Conservation (phyloP, 345 rosid genomes). For the Cardamine chenopodiifolia region DNA sequence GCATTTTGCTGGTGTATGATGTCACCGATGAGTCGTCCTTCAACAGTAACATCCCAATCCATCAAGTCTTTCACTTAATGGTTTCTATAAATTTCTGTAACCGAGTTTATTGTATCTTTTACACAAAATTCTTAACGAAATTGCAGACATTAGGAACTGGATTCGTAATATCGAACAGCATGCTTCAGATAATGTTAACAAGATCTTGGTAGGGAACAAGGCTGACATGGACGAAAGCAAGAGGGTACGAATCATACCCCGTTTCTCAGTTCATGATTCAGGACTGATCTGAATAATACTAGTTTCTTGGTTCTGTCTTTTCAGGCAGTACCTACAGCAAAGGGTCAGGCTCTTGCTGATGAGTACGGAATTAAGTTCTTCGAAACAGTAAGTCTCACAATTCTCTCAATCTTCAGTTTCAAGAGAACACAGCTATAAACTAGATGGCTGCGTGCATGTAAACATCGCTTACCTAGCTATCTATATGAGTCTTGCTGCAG, state of each 20-base stretch:
- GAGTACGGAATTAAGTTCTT: conserved; percentile 97
- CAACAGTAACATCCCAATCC: conserved; percentile 57
- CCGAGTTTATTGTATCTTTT: too few species aligned
- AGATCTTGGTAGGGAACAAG: conserved; percentile 96
- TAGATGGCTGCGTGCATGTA: neutral
- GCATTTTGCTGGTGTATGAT: conserved; percentile 87
- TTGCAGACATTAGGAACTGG: conserved; percentile 98
- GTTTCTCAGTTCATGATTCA: conserved; percentile 8
- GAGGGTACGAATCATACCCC: conserved; percentile 56
- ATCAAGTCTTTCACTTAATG: neutral
- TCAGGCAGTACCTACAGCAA: conserved; percentile 94
- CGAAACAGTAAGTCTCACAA: conserved; percentile 70
- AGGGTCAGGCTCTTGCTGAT: conserved; percentile 98
- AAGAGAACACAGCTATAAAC: conserved; percentile 2
- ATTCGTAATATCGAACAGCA: conserved; percentile 99
- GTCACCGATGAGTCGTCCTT: conserved; percentile 89
- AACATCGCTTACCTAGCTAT: conserved; percentile 14
- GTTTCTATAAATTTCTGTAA: too few species aligned
- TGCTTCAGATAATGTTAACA: conserved; percentile 98
- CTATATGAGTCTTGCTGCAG: conserved; percentile 46
- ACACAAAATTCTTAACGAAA: conserved; percentile 7
- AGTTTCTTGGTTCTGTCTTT: conserved; percentile 3
- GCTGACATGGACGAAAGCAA: conserved; percentile 99
- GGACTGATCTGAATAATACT: neutral
- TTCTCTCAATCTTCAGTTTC: conserved; percentile 3